Evolutionary conservation across 78 protist species (phyloP).

Genomic region (slime mould (Dictyostelium discoideum)): dicty_2.7 NC_007091.3:3191001-3191500

Average conservation of each 20-base stretch:
- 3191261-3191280: not conserved
- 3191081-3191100: constrained; percentile 19
- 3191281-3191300: constrained; percentile 1
- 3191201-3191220: not conserved
- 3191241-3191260: constrained; percentile 10
- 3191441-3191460: not conserved
- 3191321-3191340: not conserved
- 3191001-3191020: constrained; percentile 21
- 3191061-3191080: constrained; percentile 11
- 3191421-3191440: not conserved
- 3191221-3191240: constrained; percentile 29
- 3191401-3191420: not conserved
- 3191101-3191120: constrained; percentile 33
- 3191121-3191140: not conserved
- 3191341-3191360: not conserved
- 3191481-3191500: not conserved
- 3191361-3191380: too few relatives aligned
- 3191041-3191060: not conserved
- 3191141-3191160: not conserved
- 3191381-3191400: not conserved
- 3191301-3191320: not conserved
- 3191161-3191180: not conserved
- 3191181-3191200: constrained; percentile 7
- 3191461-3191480: constrained; percentile 6
- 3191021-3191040: not conserved